phyloP scores from a whole-genome alignment of 2,329 filamentous ascomycete species.

The Diaporthe sp. region DNA sequence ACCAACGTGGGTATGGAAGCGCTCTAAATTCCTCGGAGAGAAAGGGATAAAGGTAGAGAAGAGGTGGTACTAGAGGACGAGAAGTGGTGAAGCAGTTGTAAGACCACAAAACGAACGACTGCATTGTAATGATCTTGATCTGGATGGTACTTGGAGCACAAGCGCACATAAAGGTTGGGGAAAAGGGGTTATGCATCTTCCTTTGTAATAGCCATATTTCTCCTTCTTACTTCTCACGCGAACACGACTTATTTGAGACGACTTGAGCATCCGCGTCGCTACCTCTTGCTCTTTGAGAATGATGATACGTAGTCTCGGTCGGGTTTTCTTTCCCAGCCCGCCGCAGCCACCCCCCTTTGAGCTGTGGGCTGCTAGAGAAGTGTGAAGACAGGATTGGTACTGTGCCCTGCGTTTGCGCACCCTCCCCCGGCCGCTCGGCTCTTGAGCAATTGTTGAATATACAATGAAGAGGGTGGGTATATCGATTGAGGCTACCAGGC shows the following conservation, averaged over 20 bases:
- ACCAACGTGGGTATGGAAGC: not conserved
- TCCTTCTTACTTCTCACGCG: constrained; percentile 14
- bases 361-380: too few relatives aligned
- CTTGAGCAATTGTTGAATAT: too few relatives aligned
- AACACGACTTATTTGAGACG: constrained; percentile 19
- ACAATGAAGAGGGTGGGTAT: too few relatives aligned
- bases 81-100: not conserved
- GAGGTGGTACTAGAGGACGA: not conserved
- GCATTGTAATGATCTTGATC: constrained; percentile 26
- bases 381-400: too few relatives aligned
- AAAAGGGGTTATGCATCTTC: constrained; percentile 1
- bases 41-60: not conserved
- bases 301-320: too few relatives aligned
- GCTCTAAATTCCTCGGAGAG: not conserved
- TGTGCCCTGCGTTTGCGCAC: too few relatives aligned
- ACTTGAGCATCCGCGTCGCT: not conserved
- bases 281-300: too few relatives aligned
- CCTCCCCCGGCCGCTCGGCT: too few relatives aligned
- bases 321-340: too few relatives aligned
- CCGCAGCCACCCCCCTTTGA: too few relatives aligned
- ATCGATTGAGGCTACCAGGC: too few relatives aligned
- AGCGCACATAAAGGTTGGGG: constrained; percentile 9
- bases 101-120: constrained; percentile 9
- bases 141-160: constrained; percentile 12
- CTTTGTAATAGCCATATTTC: constrained; percentile 27